phyloP scores from a whole-genome alignment of 2,329 filamentous ascomycete genomes.

The Trichophyton schoenleinii region DNA sequence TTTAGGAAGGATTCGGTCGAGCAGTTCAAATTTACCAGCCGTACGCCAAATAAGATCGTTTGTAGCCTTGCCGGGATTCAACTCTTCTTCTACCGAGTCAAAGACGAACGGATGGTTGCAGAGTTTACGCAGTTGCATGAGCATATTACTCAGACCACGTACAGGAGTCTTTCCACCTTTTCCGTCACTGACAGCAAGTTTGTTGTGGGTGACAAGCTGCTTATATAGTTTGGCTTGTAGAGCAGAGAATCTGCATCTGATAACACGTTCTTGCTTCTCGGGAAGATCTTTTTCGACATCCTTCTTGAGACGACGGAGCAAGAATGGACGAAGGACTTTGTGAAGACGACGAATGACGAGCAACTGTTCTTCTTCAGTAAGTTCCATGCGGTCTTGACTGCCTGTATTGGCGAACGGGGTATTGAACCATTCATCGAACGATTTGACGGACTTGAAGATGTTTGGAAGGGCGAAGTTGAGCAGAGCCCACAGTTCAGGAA shows the following conservation, averaged over 20 bases:
- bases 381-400: slow-evolving; percentile 95
- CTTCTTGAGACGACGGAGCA: slow-evolving; percentile 96
- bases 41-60: slow-evolving; percentile 95
- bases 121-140: slow-evolving; percentile 97
- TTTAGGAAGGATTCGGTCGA: slow-evolving; percentile 86
- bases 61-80: slow-evolving; percentile 78
- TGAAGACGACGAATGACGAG: slow-evolving; percentile 96
- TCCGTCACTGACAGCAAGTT: slow-evolving; percentile 83
- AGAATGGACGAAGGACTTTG: slow-evolving; percentile 92
- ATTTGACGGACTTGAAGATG: slow-evolving; percentile 98
- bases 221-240: slow-evolving; percentile 91
- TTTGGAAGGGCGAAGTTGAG: slow-evolving; percentile 96
- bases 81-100: slow-evolving; percentile 92
- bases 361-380: slow-evolving; percentile 98
- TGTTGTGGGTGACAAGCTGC: slow-evolving; percentile 93
- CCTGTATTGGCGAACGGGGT: slow-evolving; percentile 98
- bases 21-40: slow-evolving; percentile 89
- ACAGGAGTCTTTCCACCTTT: slow-evolving; percentile 91
- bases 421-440: slow-evolving; percentile 99
- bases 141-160: slow-evolving; percentile 96
- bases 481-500: slow-evolving; percentile 91
- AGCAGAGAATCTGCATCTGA: slow-evolving; percentile 97
- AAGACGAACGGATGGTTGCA: slow-evolving; percentile 99
- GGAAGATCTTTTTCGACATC: slow-evolving; percentile 98
- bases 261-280: slow-evolving; percentile 97